Base-by-base conservation (phyloP, 352 stramenopile genomes). In the Phytophthora sp. region DNA sequence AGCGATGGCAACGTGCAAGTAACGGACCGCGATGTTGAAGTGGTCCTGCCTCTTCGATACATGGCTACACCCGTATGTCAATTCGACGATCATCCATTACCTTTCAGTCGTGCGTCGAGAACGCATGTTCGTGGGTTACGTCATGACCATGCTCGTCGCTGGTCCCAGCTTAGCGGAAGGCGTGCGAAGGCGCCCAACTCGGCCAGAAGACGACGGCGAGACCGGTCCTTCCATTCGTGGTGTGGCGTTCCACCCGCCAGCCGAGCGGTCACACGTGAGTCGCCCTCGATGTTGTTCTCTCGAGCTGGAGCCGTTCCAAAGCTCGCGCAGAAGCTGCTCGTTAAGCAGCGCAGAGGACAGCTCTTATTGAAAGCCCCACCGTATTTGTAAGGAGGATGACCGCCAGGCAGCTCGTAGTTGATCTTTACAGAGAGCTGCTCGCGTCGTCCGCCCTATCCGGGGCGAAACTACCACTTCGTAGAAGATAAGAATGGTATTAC, bases 1-100 rank as follows among this genome's bases (percentile, higher is more conserved):
- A 12, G 35, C 13, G n/a, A n/a, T n/a, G n/a, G n/a, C n/a, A n/a
- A n/a, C n/a, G 30, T 20, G n/a, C 35, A 35, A 20, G 56, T 62
- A 68, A 68, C 59, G 59, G 51, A 68, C 50, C 15, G 20, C 6
- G 16, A 62, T 31, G 50, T 62, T 68, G 59, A 56, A 68, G 59
- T 51, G 50, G n/a, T 30, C 35, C 29, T 52, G 38, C 16, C 39
- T 42, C 38, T 42, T 45, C 18, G 20, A 20, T 27, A 30, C 42
- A 59, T 69, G 62, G 62, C 62, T 69, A 69, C 62, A 64, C 33
- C 16, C 16, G 35, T 23, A 27, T 42, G 27, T 49, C 59, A 26
- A 56, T 15, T 7, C 5, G 30, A 67, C 49, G 39, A 61, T 36
- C 36, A 29, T 66, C 57, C 36, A 27, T 66, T 49, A 54, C 16